A percentile compares a stretch with the other conserved stretches of the same genome.
These are phyloP conservation scores for Aspergillus bridgeri DNA, from an alignment of 495 filamentous ascomycete genomes.

Conservation along the genomic window DNA sequence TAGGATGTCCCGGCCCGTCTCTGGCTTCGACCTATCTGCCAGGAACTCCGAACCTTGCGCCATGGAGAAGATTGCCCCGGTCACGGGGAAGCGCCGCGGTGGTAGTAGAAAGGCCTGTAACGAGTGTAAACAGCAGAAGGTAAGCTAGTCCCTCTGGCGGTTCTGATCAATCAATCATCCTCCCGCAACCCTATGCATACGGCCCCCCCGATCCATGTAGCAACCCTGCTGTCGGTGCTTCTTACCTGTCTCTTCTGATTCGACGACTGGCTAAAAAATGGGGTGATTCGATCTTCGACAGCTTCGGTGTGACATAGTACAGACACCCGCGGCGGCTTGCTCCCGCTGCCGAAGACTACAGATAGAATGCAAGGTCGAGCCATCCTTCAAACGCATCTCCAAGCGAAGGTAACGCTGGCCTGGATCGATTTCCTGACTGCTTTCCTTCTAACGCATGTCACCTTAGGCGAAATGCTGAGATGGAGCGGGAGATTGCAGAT, in stretches of 20 bases:
- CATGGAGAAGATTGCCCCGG: conserved; percentile 44
- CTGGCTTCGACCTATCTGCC: conserved; percentile 32
- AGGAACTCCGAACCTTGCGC: conserved; percentile 35
- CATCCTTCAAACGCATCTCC: conserved; percentile 47
- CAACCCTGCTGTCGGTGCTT: not conserved
- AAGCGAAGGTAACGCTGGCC: conserved; percentile 37
- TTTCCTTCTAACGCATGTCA: conserved; percentile 9
- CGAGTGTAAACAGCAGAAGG: conserved; percentile 51
- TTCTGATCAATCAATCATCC: not conserved
- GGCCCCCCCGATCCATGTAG: conserved; percentile 7
- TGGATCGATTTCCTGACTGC: not conserved
- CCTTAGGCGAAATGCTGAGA: conserved; percentile 48
- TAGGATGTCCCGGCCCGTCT: conserved; percentile 35
- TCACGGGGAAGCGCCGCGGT: conserved; percentile 46
- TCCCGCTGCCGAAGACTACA: conserved; percentile 46
- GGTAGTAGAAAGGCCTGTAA: conserved; percentile 49
- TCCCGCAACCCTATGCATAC: conserved; percentile 1
- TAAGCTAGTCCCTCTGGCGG: conserved; percentile 23
- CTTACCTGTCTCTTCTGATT: not conserved
- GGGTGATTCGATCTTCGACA: conserved; percentile 12
- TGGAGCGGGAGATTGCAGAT: conserved; percentile 49
- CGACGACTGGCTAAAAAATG: conserved; percentile 10
- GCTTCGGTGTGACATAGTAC: conserved; percentile 49
- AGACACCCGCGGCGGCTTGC: conserved; percentile 43
- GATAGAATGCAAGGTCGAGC: conserved; percentile 49